phyloP scores from a whole-genome alignment of 2,329 filamentous ascomycete genomes.

The Verticillium longisporum region DNA sequence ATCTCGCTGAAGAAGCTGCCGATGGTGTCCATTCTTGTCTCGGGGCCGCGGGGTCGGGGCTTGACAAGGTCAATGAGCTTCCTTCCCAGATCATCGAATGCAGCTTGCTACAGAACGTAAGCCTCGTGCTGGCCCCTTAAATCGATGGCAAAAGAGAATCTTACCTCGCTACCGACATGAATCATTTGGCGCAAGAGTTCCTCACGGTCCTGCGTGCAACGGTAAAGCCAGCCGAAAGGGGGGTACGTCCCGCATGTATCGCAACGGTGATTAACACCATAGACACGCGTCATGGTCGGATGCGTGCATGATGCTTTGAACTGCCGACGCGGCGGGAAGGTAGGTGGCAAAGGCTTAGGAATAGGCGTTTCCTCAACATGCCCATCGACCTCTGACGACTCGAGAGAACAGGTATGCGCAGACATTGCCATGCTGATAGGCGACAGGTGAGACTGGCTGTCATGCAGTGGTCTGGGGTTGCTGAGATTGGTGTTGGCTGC shows the following conservation, averaged over 20 bases:
- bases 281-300: conserved; percentile 60
- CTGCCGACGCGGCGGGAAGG: background rate
- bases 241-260: conserved; percentile 48
- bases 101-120: conserved; percentile 12
- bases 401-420: background rate
- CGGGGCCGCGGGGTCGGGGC: conserved; percentile 29
- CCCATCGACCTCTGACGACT: background rate
- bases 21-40: conserved; percentile 32
- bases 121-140: conserved; percentile 1
- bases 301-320: conserved; percentile 49
- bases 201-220: conserved; percentile 60
- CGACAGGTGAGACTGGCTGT: background rate
- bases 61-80: conserved; percentile 23
- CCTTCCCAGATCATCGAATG: conserved; percentile 27
- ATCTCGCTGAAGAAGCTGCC: conserved; percentile 37
- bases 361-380: background rate
- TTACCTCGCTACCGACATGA: conserved; percentile 19
- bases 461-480: too few relatives aligned
- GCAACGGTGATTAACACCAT: conserved; percentile 47
- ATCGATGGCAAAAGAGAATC: conserved; percentile 4
- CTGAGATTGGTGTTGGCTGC: too few relatives aligned
- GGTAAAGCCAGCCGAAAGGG: conserved; percentile 64
- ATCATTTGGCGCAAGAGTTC: conserved; percentile 24
- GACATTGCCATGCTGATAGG: background rate
- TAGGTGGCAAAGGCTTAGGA: background rate